A percentile compares a stretch with the other conserved stretches of the same genome.
Evolutionary conservation across 192 early-diverging fungal species (phyloP).

Genomic region (Linnemannia hyalina): DNA sequence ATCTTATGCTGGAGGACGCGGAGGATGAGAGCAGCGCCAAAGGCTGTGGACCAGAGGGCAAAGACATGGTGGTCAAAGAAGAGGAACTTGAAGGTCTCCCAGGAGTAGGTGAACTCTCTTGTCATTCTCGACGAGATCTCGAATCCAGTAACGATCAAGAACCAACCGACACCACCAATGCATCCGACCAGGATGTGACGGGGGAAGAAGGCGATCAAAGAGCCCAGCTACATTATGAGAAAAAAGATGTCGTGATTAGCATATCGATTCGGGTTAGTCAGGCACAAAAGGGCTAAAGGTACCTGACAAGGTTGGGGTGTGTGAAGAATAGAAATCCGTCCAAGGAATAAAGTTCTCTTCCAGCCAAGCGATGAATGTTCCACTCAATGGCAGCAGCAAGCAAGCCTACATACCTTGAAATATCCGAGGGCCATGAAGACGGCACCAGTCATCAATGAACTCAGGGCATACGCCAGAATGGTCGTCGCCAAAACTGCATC

Average conservation of each 20-base stretch:
- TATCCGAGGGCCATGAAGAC: slow-evolving; percentile 89
- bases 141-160: slow-evolving; percentile 91
- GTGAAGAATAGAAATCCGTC: slow-evolving; percentile 61
- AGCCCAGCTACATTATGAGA: slow-evolving; percentile 65
- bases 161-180: slow-evolving; percentile 96
- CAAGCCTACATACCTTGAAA: slow-evolving; percentile 70
- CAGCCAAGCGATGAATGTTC: neutral
- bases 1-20: slow-evolving; percentile 78
- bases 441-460: slow-evolving; percentile 90
- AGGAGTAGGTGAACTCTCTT: slow-evolving; percentile 59
- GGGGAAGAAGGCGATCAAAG: slow-evolving; percentile 86
- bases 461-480: slow-evolving; percentile 88
- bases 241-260: slow-evolving; percentile 21
- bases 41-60: slow-evolving; percentile 83
- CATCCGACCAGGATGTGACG: slow-evolving; percentile 96
- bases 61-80: slow-evolving; percentile 75
- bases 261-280: slow-evolving; percentile 4
- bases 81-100: slow-evolving; percentile 72
- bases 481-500: slow-evolving; percentile 89
- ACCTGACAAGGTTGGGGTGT: neutral
- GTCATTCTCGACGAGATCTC: slow-evolving; percentile 77
- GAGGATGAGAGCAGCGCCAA: slow-evolving; percentile 77
- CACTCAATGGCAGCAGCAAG: neutral
- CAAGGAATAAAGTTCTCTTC: slow-evolving; percentile 4
- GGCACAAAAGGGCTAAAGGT: neutral